These are phyloP conservation scores for Amanita polypyramis DNA, from an alignment of 768 basidiomycete genomes.

Conservation along the genomic window DNA sequence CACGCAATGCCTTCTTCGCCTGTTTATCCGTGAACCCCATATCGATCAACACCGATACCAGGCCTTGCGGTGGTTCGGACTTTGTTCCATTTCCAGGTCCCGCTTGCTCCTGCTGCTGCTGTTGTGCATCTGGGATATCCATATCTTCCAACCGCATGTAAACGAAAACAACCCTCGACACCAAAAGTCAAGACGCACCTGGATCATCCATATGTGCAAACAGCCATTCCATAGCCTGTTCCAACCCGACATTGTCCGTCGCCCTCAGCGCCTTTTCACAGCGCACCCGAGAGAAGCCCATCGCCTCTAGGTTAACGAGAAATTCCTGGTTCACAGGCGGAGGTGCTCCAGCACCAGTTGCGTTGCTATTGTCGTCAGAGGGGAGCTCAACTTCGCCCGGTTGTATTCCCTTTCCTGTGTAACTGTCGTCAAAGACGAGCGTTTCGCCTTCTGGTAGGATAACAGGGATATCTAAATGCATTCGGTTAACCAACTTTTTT, in stretches of 20 bases:
- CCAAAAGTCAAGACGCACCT: conserved; percentile 33
- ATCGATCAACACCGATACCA: conserved; percentile 65
- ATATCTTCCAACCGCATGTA: conserved; percentile 46
- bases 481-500: neutral
- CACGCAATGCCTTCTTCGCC: conserved; percentile 75
- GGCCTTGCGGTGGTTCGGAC: conserved; percentile 56
- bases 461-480: conserved; percentile 69
- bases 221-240: conserved; percentile 92
- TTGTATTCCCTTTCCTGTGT: conserved; percentile 64
- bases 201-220: conserved; percentile 93
- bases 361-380: conserved; percentile 24
- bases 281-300: conserved; percentile 85
- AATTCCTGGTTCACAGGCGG: conserved; percentile 63
- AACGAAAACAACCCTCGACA: no score
- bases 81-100: conserved; percentile 14
- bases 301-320: conserved; percentile 66
- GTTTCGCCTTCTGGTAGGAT: conserved; percentile 47
- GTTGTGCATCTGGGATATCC: conserved; percentile 45
- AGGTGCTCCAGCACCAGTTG: conserved; percentile 8
- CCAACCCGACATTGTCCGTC: conserved; percentile 66
- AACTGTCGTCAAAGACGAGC: conserved; percentile 47
- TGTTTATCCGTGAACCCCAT: conserved; percentile 90
- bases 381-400: conserved; percentile 59
- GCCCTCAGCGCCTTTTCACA: conserved; percentile 88
- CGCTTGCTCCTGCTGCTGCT: no score